Conservation (phyloP, 2,329 filamentous ascomycete genomes). For the Alternaria atra region DNA sequence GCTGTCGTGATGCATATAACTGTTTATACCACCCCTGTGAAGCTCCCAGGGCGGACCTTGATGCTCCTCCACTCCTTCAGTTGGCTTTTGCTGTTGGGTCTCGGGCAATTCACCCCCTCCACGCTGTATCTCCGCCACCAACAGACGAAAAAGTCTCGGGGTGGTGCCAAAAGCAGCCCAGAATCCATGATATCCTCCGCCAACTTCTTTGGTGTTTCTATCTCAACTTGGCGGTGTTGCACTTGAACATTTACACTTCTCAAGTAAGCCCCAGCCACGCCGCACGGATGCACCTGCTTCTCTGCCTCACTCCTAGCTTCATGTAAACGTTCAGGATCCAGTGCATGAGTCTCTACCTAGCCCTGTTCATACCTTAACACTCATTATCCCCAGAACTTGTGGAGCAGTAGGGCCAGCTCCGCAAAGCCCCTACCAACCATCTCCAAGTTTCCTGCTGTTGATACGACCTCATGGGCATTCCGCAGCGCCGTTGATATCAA, state of each 20-base stretch:
- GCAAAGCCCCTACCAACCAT: slow-evolving; percentile 4
- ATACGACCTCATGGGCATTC: slow-evolving; percentile 7
- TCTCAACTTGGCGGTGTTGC: neutral
- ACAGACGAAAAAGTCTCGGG: neutral
- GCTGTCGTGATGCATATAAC: neutral
- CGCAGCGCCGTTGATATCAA: slow-evolving; percentile 1
- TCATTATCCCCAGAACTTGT: neutral
- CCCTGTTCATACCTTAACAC: neutral
- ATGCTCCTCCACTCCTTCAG: neutral
- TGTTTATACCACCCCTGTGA: neutral
- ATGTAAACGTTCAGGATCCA: neutral
- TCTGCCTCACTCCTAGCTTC: slow-evolving; percentile 3
- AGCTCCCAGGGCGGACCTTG: neutral
- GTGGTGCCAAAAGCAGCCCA: slow-evolving; percentile 3
- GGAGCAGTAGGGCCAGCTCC: slow-evolving; percentile 1
- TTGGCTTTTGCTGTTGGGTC: neutral
- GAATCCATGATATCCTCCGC: neutral
- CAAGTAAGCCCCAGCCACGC: neutral
- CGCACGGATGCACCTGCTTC: neutral
- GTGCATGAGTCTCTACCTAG: neutral
- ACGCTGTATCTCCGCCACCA: slow-evolving; percentile 9
- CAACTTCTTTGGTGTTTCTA: neutral
- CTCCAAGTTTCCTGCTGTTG: slow-evolving; percentile 15
- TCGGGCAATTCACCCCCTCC: neutral
- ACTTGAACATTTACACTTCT: neutral